Percentiles rank a stretch among this genome's conserved stretches.
Evolutionary conservation across 441 rosid genomes (phyloP).

Genomic region (Syzygium syzygioides): DNA sequence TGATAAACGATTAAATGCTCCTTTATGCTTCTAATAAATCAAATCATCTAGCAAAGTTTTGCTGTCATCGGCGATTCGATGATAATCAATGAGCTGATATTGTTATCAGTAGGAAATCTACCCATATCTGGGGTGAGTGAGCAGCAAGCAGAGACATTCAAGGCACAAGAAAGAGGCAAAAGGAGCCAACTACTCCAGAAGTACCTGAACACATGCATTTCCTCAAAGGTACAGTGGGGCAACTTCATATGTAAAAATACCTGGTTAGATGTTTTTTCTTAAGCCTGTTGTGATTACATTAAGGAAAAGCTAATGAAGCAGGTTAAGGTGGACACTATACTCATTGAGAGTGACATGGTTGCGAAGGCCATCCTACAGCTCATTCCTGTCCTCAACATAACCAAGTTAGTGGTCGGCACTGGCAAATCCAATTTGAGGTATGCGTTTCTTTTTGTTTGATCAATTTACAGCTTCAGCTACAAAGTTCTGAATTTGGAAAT

Average conservation of each 20-base stretch:
- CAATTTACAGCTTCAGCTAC: background rate
- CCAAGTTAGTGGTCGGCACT: slow-evolving; percentile 73
- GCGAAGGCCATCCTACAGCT: slow-evolving; percentile 64
- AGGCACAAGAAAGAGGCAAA: slow-evolving; percentile 60
- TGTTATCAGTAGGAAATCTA: slow-evolving; percentile 55
- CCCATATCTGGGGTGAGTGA: slow-evolving; percentile 54
- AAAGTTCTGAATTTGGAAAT: background rate
- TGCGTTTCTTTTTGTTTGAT: background rate
- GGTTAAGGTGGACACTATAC: slow-evolving; percentile 69
- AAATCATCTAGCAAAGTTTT: background rate
- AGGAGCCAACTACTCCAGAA: slow-evolving; percentile 49
- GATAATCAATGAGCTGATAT: background rate
- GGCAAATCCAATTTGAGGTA: slow-evolving; percentile 57
- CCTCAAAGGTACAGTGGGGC: slow-evolving; percentile 39
- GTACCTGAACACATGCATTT: slow-evolving; percentile 43
- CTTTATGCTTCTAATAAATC: background rate
- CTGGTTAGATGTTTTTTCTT: background rate
- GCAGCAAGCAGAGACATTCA: slow-evolving; percentile 48
- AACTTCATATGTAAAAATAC: background rate
- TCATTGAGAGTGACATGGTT: slow-evolving; percentile 67
- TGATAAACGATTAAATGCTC: background rate
- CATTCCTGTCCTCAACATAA: slow-evolving; percentile 61
- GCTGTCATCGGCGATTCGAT: background rate
- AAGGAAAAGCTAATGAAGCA: slow-evolving; percentile 6
- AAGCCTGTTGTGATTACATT: background rate